Percentiles rank a stretch among this genome's conserved stretches.
These are phyloP conservation scores for Geotrichum armillariae DNA, from an alignment of 1,139 yeast genomes.

Conservation along the genomic window DNA sequence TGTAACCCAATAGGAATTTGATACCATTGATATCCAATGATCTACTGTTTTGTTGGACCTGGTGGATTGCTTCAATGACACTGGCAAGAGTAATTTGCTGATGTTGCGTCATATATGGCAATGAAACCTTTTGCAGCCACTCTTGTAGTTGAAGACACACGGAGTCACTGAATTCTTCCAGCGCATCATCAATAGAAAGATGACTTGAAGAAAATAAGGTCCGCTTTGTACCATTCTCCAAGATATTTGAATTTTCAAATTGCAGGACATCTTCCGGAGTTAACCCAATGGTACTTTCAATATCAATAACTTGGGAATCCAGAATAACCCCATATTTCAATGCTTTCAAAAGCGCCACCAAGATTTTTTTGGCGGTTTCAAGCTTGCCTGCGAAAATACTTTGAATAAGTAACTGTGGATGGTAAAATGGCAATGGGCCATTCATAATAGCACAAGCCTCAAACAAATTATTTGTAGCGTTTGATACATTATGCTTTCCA, in stretches of 20 bases:
- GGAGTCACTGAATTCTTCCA: slow-evolving; percentile 45
- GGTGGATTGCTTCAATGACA: slow-evolving; percentile 62
- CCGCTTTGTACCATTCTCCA: slow-evolving; percentile 2
- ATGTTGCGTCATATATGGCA: slow-evolving; percentile 85
- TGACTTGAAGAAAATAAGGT: slow-evolving; percentile 18
- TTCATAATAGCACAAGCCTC: slow-evolving; percentile 73
- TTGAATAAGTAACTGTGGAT: slow-evolving; percentile 87
- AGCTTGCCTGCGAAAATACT: slow-evolving; percentile 64
- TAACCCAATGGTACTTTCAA: slow-evolving; percentile 30
- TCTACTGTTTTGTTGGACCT: slow-evolving; percentile 49
- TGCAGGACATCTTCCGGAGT: slow-evolving; percentile 19
- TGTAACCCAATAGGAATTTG: slow-evolving; percentile 70
- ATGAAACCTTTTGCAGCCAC: slow-evolving; percentile 59
- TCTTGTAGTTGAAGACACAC: slow-evolving; percentile 56
- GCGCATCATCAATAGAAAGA: slow-evolving; percentile 41
- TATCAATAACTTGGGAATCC: slow-evolving; percentile 33
- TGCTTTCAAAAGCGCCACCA: slow-evolving; percentile 52
- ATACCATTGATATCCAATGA: slow-evolving; percentile 72
- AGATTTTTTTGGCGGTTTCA: slow-evolving; percentile 55
- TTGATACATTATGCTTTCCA: slow-evolving; percentile 34
- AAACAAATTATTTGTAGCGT: slow-evolving; percentile 50
- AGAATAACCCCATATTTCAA: slow-evolving; percentile 51
- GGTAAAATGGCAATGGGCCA: slow-evolving; percentile 88
- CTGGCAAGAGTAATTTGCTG: slow-evolving; percentile 83
- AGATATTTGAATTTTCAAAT: slow-evolving; percentile 10